These are phyloP conservation scores for Coprinellus micaceus DNA, from an alignment of 768 basidiomycete species.

Conservation along the genomic window DNA sequence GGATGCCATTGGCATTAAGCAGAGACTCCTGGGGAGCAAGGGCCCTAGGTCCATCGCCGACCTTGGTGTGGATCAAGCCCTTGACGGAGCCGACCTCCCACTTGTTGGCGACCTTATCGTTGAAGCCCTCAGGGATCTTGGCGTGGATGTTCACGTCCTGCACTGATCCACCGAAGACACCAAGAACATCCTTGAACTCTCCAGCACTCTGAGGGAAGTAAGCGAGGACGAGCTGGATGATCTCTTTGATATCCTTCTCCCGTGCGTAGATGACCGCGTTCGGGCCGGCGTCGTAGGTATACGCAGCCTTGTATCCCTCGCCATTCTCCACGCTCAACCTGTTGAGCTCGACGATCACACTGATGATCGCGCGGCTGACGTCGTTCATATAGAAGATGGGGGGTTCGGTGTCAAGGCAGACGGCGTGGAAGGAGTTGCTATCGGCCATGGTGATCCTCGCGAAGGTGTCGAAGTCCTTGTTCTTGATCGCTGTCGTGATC, in stretches of 20 bases:
- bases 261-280: slow-evolving; percentile 96
- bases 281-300: slow-evolving; percentile 98
- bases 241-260: slow-evolving; percentile 70
- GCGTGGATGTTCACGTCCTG: slow-evolving; percentile 41
- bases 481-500: slow-evolving; percentile 77
- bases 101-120: slow-evolving; percentile 67
- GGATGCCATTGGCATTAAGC: slow-evolving; percentile 65
- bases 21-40: slow-evolving; percentile 61
- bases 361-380: slow-evolving; percentile 89
- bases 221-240: slow-evolving; percentile 67
- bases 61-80: slow-evolving; percentile 85
- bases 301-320: slow-evolving; percentile 76
- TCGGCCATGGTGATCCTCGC: slow-evolving; percentile 94
- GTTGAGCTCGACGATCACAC: slow-evolving; percentile 90
- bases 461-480: slow-evolving; percentile 82
- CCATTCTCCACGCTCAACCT: slow-evolving; percentile 58
- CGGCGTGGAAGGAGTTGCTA: slow-evolving; percentile 98
- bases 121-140: slow-evolving; percentile 66
- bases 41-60: slow-evolving; percentile 87
- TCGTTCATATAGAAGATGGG: slow-evolving; percentile 99
- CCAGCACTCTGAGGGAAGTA: slow-evolving; percentile 84
- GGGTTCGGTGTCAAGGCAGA: slow-evolving; percentile 92
- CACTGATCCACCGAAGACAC: slow-evolving; percentile 46
- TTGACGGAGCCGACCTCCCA: slow-evolving; percentile 80
- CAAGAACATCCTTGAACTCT: slow-evolving; percentile 73